Conservation (phyloP, 495 filamentous ascomycete genomes). For the Tirmania nivea region DNA sequence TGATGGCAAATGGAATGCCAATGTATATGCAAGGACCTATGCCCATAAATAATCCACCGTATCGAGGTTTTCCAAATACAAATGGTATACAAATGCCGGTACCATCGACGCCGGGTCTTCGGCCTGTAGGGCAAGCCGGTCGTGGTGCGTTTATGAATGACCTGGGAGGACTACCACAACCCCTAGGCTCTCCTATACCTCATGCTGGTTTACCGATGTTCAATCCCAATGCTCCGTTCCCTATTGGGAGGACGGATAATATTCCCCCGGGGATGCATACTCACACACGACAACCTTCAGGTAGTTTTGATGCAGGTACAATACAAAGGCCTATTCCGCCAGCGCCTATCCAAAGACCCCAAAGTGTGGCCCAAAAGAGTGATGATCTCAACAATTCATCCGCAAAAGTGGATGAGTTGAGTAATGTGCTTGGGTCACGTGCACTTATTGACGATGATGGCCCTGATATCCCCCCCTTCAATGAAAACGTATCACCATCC, state of each 20-base stretch:
- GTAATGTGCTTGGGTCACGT: constrained; percentile 73
- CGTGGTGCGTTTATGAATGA: background rate
- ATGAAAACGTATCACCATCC: constrained; percentile 8
- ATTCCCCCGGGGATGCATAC: constrained; percentile 31
- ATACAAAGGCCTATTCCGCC: constrained; percentile 39
- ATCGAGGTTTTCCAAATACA: constrained; percentile 21
- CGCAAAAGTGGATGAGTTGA: constrained; percentile 45
- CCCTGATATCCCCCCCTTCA: constrained; percentile 1
- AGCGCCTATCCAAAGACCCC: constrained; percentile 69
- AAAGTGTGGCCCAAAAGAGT: constrained; percentile 41
- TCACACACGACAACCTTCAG: constrained; percentile 20
- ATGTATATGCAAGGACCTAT: constrained; percentile 25
- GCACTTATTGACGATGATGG: constrained; percentile 61
- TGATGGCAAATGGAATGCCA: constrained; percentile 24
- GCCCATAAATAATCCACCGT: constrained; percentile 26
- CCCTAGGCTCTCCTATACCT: constrained; percentile 15
- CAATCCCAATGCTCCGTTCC: background rate
- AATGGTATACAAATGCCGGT: constrained; percentile 19
- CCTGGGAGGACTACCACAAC: constrained; percentile 35
- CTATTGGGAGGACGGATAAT: constrained; percentile 18
- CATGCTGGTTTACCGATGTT: background rate
- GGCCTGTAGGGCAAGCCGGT: background rate
- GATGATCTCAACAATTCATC: constrained; percentile 26
- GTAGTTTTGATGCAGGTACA: constrained; percentile 25
- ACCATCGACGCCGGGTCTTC: constrained; percentile 12